Conservation (phyloP, 345 rosid species). For the Eucalyptus tenuipes region DNA sequence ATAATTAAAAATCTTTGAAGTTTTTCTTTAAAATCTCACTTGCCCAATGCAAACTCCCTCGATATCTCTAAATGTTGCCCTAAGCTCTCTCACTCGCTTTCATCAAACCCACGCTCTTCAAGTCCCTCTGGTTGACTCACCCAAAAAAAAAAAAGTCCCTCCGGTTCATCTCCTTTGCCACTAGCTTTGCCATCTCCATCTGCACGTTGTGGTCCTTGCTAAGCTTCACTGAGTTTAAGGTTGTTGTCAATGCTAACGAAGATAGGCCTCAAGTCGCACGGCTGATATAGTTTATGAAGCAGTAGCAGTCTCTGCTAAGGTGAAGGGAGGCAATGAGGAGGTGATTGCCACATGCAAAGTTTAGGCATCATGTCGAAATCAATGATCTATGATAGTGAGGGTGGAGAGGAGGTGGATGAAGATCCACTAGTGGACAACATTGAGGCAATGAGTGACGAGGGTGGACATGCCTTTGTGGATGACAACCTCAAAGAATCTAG, state of each 20-base stretch:
- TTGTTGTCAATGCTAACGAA: not conserved
- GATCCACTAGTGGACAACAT: not conserved
- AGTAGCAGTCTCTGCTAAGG: accelerated
- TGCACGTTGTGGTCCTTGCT: not conserved
- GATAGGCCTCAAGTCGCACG: accelerated
- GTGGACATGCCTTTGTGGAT: not conserved
- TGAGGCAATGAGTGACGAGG: not conserved
- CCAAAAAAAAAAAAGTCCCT: too few relatives aligned
- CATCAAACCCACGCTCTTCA: not conserved
- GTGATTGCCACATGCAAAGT: not conserved
- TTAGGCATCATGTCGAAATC: not conserved
- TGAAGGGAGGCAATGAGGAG: not conserved
- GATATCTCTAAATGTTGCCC: not conserved
- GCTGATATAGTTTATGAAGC: not conserved
- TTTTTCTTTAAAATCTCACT: not conserved
- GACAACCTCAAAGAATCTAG: not conserved
- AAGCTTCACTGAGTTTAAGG: not conserved
- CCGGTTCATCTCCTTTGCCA: not conserved
- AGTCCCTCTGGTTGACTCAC: not conserved
- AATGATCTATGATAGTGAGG: not conserved
- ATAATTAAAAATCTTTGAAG: too few relatives aligned
- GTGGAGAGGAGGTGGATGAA: not conserved
- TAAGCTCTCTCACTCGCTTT: not conserved
- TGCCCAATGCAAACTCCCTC: not conserved
- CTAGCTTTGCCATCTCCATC: not conserved